A percentile compares a stretch with the other conserved stretches of the same genome.
Conservation (phyloP, 495 filamentous ascomycete genomes). For the Podospora tetraspora region DNA sequence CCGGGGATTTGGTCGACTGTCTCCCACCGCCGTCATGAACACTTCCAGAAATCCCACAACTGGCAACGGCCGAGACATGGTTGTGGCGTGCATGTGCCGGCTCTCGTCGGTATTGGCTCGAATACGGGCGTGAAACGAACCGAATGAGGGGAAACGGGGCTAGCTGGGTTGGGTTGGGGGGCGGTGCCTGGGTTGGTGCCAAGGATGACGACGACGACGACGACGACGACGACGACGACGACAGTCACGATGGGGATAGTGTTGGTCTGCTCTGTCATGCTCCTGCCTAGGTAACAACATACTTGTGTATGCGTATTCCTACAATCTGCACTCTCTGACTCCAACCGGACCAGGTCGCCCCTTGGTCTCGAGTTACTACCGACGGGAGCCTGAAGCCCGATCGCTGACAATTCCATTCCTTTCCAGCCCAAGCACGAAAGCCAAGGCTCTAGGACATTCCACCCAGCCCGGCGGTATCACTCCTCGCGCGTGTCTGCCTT, state of each 20-base stretch:
- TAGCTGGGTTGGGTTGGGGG: neutral
- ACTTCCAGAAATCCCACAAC: neutral
- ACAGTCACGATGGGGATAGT: neutral
- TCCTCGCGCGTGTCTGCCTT: neutral
- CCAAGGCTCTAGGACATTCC: neutral
- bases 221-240: neutral
- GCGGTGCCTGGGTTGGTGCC: neutral
- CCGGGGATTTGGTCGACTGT: too few relatives aligned
- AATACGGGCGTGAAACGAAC: constrained; percentile 4
- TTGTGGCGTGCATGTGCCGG: neutral
- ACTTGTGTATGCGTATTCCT: neutral
- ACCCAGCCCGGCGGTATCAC: neutral
- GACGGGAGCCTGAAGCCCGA: neutral
- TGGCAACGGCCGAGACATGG: neutral
- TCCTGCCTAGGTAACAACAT: neutral
- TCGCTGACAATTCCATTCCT: neutral
- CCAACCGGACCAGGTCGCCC: too few relatives aligned
- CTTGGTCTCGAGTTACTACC: neutral
- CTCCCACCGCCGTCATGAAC: too few relatives aligned
- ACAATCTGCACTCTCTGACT: neutral
- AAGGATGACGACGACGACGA: neutral
- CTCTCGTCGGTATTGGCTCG: neutral
- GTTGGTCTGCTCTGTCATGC: neutral
- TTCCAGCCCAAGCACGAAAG: neutral
- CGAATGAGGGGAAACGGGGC: neutral